A percentile compares a stretch with the other conserved stretches of the same genome.
Conservation (phyloP, 2,329 filamentous ascomycete genomes). For the Ophiocordyceps unilateralis region DNA sequence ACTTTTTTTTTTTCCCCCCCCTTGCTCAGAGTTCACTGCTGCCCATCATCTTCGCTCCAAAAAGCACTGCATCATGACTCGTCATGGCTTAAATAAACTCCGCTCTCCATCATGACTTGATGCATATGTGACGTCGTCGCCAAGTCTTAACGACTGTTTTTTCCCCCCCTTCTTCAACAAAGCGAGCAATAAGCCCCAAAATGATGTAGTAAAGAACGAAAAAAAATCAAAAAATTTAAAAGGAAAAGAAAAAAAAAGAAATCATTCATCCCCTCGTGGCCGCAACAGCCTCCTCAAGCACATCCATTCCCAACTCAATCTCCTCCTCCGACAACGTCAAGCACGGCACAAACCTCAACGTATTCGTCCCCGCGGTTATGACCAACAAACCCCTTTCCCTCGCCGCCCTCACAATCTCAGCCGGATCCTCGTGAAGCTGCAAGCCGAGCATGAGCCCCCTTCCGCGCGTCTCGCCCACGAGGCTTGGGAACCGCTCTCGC, state of each 20-base stretch:
- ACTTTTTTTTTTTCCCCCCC: too few species aligned
- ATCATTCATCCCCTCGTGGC: constrained; percentile 13
- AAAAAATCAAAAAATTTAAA: background rate
- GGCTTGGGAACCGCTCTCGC: constrained; percentile 37
- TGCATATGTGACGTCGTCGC: too few species aligned
- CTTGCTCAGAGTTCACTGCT: too few species aligned
- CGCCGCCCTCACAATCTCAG: constrained; percentile 64
- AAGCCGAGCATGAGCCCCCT: constrained; percentile 73
- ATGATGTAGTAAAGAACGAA: background rate
- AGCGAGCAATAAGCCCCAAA: too few species aligned
- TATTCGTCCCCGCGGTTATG: constrained; percentile 88
- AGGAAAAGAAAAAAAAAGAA: background rate
- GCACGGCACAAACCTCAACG: constrained; percentile 78
- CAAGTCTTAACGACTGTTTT: too few species aligned
- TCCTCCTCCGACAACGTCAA: constrained; percentile 65
- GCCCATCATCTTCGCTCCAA: too few species aligned
- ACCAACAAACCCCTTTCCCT: constrained; percentile 75
- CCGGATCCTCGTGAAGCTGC: constrained; percentile 60
- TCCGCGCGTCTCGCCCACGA: constrained; percentile 67
- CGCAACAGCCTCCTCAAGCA: constrained; percentile 51
- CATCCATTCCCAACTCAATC: constrained; percentile 60
- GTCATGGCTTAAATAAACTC: too few species aligned
- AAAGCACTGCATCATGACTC: too few species aligned
- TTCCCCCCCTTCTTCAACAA: too few species aligned
- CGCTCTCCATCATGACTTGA: too few species aligned